phyloP scores from a whole-genome alignment of 1,139 yeast species.

The Saccharomycopsis crataegensis region DNA sequence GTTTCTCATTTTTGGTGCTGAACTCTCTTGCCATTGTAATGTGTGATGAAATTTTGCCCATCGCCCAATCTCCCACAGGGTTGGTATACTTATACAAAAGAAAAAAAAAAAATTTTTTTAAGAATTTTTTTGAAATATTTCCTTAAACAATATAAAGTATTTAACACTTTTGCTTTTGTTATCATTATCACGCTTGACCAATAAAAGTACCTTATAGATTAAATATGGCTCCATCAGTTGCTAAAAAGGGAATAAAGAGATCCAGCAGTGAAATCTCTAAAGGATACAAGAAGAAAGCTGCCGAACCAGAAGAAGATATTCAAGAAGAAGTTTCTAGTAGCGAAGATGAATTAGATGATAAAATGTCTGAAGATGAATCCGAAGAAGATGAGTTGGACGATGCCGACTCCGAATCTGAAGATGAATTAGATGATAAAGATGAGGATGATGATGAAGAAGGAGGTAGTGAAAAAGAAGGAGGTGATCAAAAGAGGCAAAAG shows the following conservation, averaged over 20 bases:
- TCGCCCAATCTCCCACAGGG: too few species aligned
- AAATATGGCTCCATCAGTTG: conserved; percentile 6
- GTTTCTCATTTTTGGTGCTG: too few species aligned
- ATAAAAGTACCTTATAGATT: background rate
- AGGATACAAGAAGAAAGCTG: background rate
- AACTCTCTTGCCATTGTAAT: too few species aligned
- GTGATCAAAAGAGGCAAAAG: conserved; percentile 21
- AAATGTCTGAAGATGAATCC: conserved; percentile 12
- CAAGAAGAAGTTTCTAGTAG: conserved; percentile 9
- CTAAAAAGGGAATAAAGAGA: conserved; percentile 5
- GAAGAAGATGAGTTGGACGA: conserved; percentile 27
- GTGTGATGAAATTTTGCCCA: too few species aligned
- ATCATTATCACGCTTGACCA: too few species aligned
- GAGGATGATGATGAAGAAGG: conserved; percentile 27
- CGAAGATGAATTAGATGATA: conserved; percentile 17
- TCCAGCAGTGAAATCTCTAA: background rate
- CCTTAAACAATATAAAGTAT: too few species aligned
- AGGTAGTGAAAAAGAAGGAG: conserved; percentile 24
- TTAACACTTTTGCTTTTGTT: too few species aligned
- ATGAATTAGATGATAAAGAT: conserved; percentile 25
- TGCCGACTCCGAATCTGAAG: conserved; percentile 28
- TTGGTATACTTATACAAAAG: too few species aligned
- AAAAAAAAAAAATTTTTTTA: too few species aligned
- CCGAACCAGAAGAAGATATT: background rate
- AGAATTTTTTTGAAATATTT: too few species aligned